phyloP scores from a whole-genome alignment of 306 rosid species.

The Pyrus betulifolia region DNA sequence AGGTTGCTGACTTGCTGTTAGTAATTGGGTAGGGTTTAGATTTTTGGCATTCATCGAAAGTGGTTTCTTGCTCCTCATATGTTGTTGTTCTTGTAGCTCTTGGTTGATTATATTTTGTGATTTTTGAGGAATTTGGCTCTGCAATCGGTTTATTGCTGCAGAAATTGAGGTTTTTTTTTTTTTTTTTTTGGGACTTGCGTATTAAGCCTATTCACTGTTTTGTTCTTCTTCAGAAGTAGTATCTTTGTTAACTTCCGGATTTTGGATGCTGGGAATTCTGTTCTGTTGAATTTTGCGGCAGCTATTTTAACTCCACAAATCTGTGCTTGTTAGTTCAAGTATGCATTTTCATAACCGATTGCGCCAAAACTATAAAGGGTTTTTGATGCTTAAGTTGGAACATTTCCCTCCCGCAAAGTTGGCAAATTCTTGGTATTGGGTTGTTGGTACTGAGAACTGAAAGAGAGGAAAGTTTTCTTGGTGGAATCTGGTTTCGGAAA shows the following conservation, averaged over 20 bases:
- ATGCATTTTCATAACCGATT: not conserved
- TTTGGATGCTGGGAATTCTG: slow-evolving; percentile 7
- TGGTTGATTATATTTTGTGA: slow-evolving; percentile 9
- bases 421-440: slow-evolving; percentile 11
- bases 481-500: slow-evolving; percentile 29
- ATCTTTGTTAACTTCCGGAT: not conserved
- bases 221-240: slow-evolving; percentile 9
- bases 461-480: slow-evolving; percentile 18
- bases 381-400: slow-evolving; percentile 6
- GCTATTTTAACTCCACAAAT: slow-evolving; percentile 8
- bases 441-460: slow-evolving; percentile 23
- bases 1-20: not conserved
- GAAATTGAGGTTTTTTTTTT: not conserved
- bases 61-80: slow-evolving; percentile 9
- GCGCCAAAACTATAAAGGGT: not conserved
- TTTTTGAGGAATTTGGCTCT: slow-evolving; percentile 3
- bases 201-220: slow-evolving; percentile 4
- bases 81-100: slow-evolving; percentile 4
- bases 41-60: not conserved
- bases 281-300: slow-evolving; percentile 7
- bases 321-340: not conserved
- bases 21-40: slow-evolving; percentile 9
- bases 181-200: not conserved
- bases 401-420: not conserved
- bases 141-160: not conserved